phyloP scores from a whole-genome alignment of 768 basidiomycete species.

The Psilocybe subaeruginosa region DNA sequence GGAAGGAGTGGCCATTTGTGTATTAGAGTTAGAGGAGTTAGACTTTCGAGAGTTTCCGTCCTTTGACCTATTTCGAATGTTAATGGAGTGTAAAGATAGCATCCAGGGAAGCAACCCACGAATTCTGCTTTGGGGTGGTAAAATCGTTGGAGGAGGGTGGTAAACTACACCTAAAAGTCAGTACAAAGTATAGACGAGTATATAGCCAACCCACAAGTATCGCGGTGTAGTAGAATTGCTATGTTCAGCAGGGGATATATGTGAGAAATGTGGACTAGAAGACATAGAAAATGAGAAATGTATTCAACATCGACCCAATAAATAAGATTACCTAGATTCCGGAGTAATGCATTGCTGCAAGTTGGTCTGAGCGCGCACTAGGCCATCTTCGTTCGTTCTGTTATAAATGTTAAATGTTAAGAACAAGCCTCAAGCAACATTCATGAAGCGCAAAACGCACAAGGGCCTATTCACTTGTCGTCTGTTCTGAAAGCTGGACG shows the following conservation, averaged over 20 bases:
- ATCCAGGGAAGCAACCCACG: slow-evolving; percentile 9
- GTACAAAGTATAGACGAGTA: neutral
- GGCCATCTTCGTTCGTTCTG: slow-evolving; percentile 15
- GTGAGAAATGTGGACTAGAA: slow-evolving; percentile 27
- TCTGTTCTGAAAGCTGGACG: slow-evolving; percentile 1
- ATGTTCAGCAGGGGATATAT: slow-evolving; percentile 21
- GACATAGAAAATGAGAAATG: neutral
- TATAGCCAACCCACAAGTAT: slow-evolving; percentile 29
- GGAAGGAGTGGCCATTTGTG: slow-evolving; percentile 32
- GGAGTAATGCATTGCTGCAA: slow-evolving; percentile 47
- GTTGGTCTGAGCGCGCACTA: slow-evolving; percentile 16
- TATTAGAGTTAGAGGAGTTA: slow-evolving; percentile 15
- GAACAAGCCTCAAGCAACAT: slow-evolving; percentile 4
- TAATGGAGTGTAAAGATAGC: neutral
- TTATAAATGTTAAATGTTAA: slow-evolving; percentile 1
- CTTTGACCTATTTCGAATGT: slow-evolving; percentile 14
- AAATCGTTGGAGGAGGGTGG: slow-evolving; percentile 22
- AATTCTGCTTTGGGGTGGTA: slow-evolving; percentile 28
- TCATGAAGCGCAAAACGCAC: slow-evolving; percentile 16
- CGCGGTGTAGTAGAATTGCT: slow-evolving; percentile 31
- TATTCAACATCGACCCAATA: no score
- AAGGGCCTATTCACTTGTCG: slow-evolving; percentile 8
- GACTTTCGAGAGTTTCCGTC: slow-evolving; percentile 20
- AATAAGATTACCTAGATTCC: slow-evolving; percentile 42
- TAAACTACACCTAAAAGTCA: slow-evolving; percentile 9